phyloP scores from a whole-genome alignment of 2,329 filamentous ascomycete species.

The Talaromyces sp. region DNA sequence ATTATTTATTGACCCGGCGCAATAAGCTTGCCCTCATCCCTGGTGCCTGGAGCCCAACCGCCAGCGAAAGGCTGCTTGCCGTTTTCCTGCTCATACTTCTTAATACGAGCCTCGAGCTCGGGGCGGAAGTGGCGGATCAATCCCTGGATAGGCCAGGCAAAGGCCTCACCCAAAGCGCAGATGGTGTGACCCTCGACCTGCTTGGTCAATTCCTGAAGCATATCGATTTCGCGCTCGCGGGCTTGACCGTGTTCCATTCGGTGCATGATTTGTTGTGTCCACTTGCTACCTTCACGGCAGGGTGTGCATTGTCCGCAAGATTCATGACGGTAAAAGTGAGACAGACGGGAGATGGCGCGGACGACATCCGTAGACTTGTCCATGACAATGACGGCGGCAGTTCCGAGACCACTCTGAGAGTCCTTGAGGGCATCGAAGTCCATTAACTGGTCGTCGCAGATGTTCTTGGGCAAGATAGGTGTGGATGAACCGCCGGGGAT shows the following conservation, averaged over 20 bases:
- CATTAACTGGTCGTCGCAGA: conserved; percentile 97
- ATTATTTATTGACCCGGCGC: conserved; percentile 79
- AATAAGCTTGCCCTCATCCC: conserved; percentile 75
- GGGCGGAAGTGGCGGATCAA: conserved; percentile 97
- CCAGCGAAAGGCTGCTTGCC: conserved; percentile 71
- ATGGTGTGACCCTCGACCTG: conserved; percentile 99
- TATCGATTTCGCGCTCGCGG: conserved; percentile 90
- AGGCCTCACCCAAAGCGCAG: conserved; percentile 94
- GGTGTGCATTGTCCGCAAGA: conserved; percentile 98
- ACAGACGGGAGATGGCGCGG: conserved; percentile 85
- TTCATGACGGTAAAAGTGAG: conserved; percentile 98
- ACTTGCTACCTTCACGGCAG: conserved; percentile 98
- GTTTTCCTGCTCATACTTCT: conserved; percentile 68
- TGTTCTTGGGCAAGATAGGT: conserved; percentile 81
- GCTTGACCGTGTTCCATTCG: conserved; percentile 90
- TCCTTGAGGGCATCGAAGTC: conserved; percentile 99
- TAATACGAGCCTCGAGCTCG: conserved; percentile 88
- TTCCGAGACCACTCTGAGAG: conserved; percentile 93
- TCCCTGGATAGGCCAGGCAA: conserved; percentile 97
- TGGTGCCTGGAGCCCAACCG: conserved; percentile 76
- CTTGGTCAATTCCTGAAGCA: conserved; percentile 98
- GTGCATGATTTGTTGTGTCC: conserved; percentile 98
- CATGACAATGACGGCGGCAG: conserved; percentile 97
- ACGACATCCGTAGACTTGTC: conserved; percentile 97
- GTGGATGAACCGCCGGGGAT: conserved; percentile 97